Base-by-base conservation (phyloP, 2,329 filamentous ascomycete species). In the Cladosporium sp. region DNA sequence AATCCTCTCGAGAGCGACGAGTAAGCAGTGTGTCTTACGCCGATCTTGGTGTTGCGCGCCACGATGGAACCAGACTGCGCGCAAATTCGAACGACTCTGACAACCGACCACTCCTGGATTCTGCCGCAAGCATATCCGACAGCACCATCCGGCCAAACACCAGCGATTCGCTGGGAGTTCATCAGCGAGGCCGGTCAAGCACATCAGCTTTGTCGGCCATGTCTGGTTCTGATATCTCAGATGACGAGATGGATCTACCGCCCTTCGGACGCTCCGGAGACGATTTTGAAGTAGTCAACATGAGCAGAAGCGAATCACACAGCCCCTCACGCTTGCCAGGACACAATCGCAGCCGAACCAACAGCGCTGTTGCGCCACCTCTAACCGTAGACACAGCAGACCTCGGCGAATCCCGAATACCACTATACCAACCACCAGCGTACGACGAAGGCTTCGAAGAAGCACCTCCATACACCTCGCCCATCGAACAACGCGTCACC, bases 21-120 rank as follows among this genome's bases (percentile, higher is more conserved):
- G 82, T 89, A 3, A 87, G 85, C 38, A 84, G 82, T 50, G 88
- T 93, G 15, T 82, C 83, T 38, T 93, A 93, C 59, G 85, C 79
- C 8, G 85, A 88, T 36, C 67, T 93, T 4, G 88, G 88, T 29
- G 79, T 91, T 12, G 86, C 85, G 0, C 76, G 85, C 38, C 86
- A 87, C 59, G 88, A 93, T 59, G 88, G 88, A 43, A 88, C 85
- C 1, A 75, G 88, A 39, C 69, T 93, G 22, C 78, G 88, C 25
- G 85, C 84, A 30, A 85, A 83, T 61, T 90, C 85, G 55, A 77
- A 75, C 15, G 86, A 90, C 57, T 88, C 83, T 59, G 86, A 92
- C 62, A 74, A 82, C 25, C 72, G 84, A 38, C 86, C 86, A 1
- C 70, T 92, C 7, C 74, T 92, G 11, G 86, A 84, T 29, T 83